Base-by-base conservation (phyloP, 31 red algal species). In the Bonnemaisonia californica region DNA sequence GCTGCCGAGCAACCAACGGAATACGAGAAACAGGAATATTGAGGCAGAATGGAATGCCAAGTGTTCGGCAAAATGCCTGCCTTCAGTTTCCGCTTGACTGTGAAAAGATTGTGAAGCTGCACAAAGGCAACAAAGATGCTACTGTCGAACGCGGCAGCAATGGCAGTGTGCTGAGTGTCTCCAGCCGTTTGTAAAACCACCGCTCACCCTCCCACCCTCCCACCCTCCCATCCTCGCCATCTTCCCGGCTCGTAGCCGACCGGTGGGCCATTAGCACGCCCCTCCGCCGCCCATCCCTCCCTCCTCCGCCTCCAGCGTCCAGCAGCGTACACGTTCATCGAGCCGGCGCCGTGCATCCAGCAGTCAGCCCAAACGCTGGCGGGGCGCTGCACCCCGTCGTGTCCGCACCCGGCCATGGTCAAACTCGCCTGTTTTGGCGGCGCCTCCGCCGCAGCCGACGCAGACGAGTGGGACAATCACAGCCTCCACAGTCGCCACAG, bases 391-490 rank as follows among this genome's bases (percentile, higher is more conserved):
- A 47, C 29, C 37, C 34, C 30, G 28, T 27, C 45, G 30, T 45
- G 47, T 59, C 42, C 4, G 22, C 79, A 40, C 41, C 12, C 48
- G 5, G 62, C 41, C 16, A 82, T 81, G 70, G 71, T 82, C 48
- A 75, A 62, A 28, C 58, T 82, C 22, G 72, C 87, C 28, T 90
- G 87, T 42, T 90, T 90, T 55, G 68, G 87, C 68, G 57, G 31
- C 33, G 12, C 18, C 37, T 38, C 66, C 23, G 27, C 45, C 8
- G 59, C n/a, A 32, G n/a, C n/a, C n/a, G 59, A 63, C 36, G 62
- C 60, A 29, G 87, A 90, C 41, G 87, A 90, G n/a, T 76, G 79
- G 41, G 87, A 90, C 30, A 75, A 74, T 29, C 38, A 23, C n/a
- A 37, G 70, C 8, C 70, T 72, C 58, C 5, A 69, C n/a, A 64